A percentile compares a stretch with the other conserved stretches of the same genome.
Conservation (phyloP, 1,284 basidiomycete genomes). For the Puccinia coronata region DNA sequence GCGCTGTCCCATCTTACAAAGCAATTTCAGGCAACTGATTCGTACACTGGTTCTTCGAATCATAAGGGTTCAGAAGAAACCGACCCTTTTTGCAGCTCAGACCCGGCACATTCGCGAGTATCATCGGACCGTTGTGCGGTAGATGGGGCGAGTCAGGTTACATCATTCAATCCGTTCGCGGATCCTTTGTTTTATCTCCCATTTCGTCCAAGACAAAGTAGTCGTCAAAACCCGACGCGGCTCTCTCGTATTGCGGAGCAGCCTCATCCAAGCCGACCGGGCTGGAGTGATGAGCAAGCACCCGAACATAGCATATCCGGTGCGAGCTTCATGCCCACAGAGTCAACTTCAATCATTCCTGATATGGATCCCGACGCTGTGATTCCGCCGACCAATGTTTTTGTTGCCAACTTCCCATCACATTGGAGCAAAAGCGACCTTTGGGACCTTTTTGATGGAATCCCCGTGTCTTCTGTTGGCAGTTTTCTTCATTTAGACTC, state of each 20-base stretch:
- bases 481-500: background rate
- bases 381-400: constrained; percentile 32
- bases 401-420: constrained; percentile 46
- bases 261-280: background rate
- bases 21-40: background rate
- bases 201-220: background rate
- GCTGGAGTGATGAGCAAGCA: background rate
- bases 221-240: background rate
- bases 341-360: constrained; percentile 19
- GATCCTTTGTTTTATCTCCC: constrained; percentile 37
- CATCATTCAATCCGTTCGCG: constrained; percentile 18
- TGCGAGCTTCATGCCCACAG: background rate
- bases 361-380: background rate
- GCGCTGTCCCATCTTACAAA: background rate
- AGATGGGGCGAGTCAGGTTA: constrained; percentile 1
- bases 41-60: constrained; percentile 8
- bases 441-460: constrained; percentile 48
- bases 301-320: background rate
- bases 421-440: constrained; percentile 48
- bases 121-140: constrained; percentile 15
- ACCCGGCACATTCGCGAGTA: constrained; percentile 14
- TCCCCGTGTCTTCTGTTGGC: constrained; percentile 30
- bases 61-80: constrained; percentile 8
- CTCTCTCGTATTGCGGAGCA: background rate
- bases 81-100: constrained; percentile 12